Evolutionary conservation across 2,329 filamentous ascomycete species (phyloP), one percentile per base, ranked within the genome.

Genomic region (Microsporum audouinii): DNA sequence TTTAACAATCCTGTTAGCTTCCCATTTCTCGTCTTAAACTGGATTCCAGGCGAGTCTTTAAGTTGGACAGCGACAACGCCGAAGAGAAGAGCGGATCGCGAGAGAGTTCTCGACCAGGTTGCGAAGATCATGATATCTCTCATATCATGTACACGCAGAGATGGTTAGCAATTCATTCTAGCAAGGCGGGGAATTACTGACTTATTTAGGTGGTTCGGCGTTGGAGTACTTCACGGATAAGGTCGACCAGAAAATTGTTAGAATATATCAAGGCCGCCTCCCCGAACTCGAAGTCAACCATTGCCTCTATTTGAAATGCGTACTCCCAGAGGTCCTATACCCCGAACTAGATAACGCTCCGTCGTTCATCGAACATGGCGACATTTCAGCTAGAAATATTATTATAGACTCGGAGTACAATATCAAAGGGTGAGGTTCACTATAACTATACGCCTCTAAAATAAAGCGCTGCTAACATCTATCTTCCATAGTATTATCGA

Each of bases 341-440:
- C 53, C 5, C 5, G 41, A 53, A 41, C 49, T 63, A 33, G 61
- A 63, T 12, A 45, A 60, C 8, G 29, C 58, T 33, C 58, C 61
- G 14, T 63, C 60, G 43, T 57, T 58, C 41, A 63, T 63, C 45
- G 61, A 60, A 5, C 61, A 63, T 55, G 61, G 61, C 8, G 58
- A 63, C 59, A 31, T 63, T 29, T 60, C 58, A n/a, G 43, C 61
- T 41, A 39, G 43, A 36, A 63, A 63, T 58, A 60, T 63, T 33
- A 57, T 63, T 47, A 45, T 63, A 33, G 58, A 63, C 60, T 51
- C 58, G 41, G 51, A 63, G 14, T 58, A 63, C 53, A 63, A 63
- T 31, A 47, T 63, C 61, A 60, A 51, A 58, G 61, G 58, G 61
- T 63, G 38, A 58, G 61, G 7, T 27, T 53, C 6, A 60, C n/a